Evolutionary conservation across 2,329 filamentous ascomycete species (phyloP), one percentile per base, ranked within the genome.

Genomic region (Lasiodiplodia hormozganensis): DNA sequence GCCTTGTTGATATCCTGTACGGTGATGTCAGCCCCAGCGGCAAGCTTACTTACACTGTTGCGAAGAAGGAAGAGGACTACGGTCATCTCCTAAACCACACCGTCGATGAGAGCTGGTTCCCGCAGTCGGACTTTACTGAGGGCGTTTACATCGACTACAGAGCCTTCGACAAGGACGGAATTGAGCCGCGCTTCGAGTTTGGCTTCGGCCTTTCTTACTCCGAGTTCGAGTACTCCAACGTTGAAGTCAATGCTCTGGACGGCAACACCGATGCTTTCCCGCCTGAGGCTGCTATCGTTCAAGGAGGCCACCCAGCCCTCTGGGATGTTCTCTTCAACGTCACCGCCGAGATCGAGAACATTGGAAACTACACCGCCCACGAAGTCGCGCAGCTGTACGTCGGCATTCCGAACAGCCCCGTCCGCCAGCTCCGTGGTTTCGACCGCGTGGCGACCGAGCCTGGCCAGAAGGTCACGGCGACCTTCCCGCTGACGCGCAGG

Each of bases 21-120:
- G 74, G 74, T 34, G 70, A 68, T 64, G 69, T 89, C 18, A 95
- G 93, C 73, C 90, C 90, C 0, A 93, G 88, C 62, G 94, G 94
- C n/a, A 90, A 91, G 68, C 82, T 97, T 1, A 94, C 94, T 0
- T 97, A 96, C 79, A 97, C 93, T 0, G 91, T 97, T 62, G 93
- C 92, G 8, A 92, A 90, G 76, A 84, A 84, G 0, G 83, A 92
- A 2, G 84, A 87, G 18, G 93, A 97, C 76, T 96, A 96, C 73
- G 94, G 94, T n/a, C 12, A 73, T 76, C 70, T 76, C 73, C 54
- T 71, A 8, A 68, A 72, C 74, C 1, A 70, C 70, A 40, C 53
- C 6, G 72, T 74, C 28, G 76, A 77, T 56, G 73, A 76, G 57
- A 36, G 36, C 60, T 69, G 23, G 28, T 65, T 66, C 62, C 62